A percentile compares a stretch with the other conserved stretches of the same genome.
Conservation (phyloP, 257 asterid genomes). For the Jacaranda mimosifolia region DNA sequence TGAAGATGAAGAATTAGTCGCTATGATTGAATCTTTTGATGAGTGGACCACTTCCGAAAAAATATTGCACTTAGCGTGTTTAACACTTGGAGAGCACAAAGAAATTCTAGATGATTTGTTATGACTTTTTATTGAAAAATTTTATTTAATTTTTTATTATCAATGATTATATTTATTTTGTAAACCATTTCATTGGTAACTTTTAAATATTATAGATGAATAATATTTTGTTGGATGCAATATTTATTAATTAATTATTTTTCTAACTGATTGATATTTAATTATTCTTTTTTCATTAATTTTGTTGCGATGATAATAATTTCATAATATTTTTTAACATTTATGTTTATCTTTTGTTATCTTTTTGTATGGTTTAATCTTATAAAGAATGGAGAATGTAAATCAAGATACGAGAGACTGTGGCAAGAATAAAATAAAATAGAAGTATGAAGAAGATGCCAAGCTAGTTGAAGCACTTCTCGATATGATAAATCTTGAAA, state of each 20-base stretch:
- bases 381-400: not conserved
- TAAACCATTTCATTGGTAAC: too few species aligned
- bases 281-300: too few species aligned
- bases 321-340: not conserved
- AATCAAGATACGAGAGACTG: not conserved
- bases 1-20: not conserved
- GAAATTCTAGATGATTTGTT: not conserved
- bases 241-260: not conserved
- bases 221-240: not conserved
- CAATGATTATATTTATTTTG: too few species aligned
- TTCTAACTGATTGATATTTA: too few species aligned
- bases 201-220: too few species aligned
- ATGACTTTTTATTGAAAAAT: not conserved
- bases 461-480: not conserved
- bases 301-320: too few species aligned
- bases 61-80: not conserved
- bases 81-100: not conserved
- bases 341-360: not conserved
- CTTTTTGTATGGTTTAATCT: not conserved
- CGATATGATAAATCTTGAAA: not conserved
- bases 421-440: conserved; percentile 12
- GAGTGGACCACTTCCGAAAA: not conserved
- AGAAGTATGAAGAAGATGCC: not conserved
- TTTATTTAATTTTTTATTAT: too few species aligned
- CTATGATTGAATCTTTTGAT: not conserved